phyloP scores from a whole-genome alignment of 2,329 filamentous ascomycete species.

The Trichoderma afroharzianum region DNA sequence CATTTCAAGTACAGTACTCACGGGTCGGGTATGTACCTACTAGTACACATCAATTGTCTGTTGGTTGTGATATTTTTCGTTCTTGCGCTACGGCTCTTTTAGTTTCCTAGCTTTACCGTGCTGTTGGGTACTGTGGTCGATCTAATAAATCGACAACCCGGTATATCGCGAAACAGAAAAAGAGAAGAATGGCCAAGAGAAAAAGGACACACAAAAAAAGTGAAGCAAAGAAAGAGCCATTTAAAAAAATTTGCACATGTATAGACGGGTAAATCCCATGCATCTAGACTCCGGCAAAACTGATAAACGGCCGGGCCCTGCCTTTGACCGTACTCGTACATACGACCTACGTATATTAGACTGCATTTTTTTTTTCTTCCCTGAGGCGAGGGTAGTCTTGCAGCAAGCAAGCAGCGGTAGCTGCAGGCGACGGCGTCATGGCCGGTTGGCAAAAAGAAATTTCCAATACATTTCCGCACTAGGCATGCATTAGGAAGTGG shows the following conservation, averaged over 20 bases:
- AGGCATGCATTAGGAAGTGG: conserved; percentile 16
- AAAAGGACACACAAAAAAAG: not conserved
- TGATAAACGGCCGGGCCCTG: conserved; percentile 2
- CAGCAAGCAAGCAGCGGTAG: not conserved
- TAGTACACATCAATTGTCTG: too few species aligned
- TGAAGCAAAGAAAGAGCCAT: not conserved
- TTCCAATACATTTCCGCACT: conserved; percentile 18
- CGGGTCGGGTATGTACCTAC: not conserved
- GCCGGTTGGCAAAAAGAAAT: conserved; percentile 3
- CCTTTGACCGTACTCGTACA: not conserved
- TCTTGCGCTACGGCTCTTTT: not conserved
- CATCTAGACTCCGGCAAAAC: conserved; percentile 6
- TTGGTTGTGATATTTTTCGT: not conserved
- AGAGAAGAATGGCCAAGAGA: not conserved
- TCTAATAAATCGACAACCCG: not conserved
- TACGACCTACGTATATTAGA: not conserved
- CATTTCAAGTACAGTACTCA: not conserved
- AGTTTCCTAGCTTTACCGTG: not conserved
- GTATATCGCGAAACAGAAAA: not conserved
- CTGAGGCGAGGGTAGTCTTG: too few species aligned
- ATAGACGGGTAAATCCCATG: not conserved
- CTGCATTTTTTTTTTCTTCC: too few species aligned
- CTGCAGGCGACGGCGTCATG: conserved; percentile 8
- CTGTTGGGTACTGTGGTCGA: not conserved
- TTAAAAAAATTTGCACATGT: too few species aligned